A percentile compares a stretch with the other conserved stretches of the same genome.
These are phyloP conservation scores for Hymenoscyphus infarciens DNA, from an alignment of 2,329 filamentous ascomycete genomes.

Conservation along the genomic window DNA sequence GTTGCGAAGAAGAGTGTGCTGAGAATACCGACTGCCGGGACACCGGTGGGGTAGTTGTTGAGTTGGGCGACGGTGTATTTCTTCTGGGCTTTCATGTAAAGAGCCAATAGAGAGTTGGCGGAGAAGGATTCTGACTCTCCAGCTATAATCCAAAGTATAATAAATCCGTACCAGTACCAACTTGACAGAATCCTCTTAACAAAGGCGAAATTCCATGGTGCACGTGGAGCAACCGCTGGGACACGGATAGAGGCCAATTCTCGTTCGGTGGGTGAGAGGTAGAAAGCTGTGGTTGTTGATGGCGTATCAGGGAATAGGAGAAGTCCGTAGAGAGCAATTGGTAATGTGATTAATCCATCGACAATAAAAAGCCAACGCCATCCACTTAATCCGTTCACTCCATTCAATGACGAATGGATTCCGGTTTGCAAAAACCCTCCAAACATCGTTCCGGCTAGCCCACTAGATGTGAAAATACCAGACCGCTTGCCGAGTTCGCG, in stretches of 20 bases:
- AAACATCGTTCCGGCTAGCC: conserved; percentile 58
- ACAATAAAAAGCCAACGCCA: conserved; percentile 55
- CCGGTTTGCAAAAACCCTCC: conserved; percentile 57
- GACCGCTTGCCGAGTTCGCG: conserved; percentile 59
- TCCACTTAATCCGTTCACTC: conserved; percentile 42
- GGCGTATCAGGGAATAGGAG: conserved; percentile 45
- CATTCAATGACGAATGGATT: conserved; percentile 33
- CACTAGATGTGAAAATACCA: conserved; percentile 58
- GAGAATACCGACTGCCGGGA: conserved; percentile 47
- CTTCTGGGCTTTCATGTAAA: conserved; percentile 47
- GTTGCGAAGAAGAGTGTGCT: conserved; percentile 66
- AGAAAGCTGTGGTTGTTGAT: conserved; percentile 40
- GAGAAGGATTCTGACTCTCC: conserved; percentile 70
- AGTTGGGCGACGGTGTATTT: conserved; percentile 46
- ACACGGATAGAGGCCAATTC: conserved; percentile 43
- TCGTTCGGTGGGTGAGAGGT: conserved; percentile 40
- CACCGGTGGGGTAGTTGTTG: conserved; percentile 52
- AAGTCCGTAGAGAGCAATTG: conserved; percentile 53
- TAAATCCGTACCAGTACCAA: conserved; percentile 65
- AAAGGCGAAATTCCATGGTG: conserved; percentile 46
- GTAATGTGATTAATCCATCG: conserved; percentile 54
- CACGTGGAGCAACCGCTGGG: conserved; percentile 40
- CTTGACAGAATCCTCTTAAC: conserved; percentile 53
- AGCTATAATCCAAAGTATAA: conserved; percentile 65
- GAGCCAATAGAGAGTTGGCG: conserved; percentile 54